Evolutionary conservation across 2,329 filamentous ascomycete species (phyloP), one percentile per base, ranked within the genome.

Genomic region (Trichoderma guizhouense): DNA sequence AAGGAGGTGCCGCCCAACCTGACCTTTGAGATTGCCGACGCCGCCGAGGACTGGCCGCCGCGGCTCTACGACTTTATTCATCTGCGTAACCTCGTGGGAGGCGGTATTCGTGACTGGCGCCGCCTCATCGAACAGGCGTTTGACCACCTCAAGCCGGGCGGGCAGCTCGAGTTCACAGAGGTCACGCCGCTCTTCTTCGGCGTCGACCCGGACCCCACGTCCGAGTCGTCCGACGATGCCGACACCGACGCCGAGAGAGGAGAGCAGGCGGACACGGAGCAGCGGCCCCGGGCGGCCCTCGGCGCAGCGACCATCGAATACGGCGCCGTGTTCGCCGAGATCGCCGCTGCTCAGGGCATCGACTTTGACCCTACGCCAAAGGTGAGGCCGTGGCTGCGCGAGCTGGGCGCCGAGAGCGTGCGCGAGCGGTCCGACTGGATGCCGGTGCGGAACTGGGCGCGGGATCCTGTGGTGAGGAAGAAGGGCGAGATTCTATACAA

Each of bases 11-110:
- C 89, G 7, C 83, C 87, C 21, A 91, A 91, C 74, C 84, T 90
- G 26, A 83, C 82, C 5, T 91, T 90, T 76, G 81, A 87, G 71
- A 84, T 91, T 51, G 87, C 87, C 76, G 88, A 91, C 76, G 83
- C 86, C 34, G 86, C 88, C 73, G 82, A 87, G 32, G 81, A 78
- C 5, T 85, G 83, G 84, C 78, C 77, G 4, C 76, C 76, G 7
- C 73, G 75, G 1, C 75, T 76, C 3, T 80, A 79, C 69, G 84
- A 85, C 75, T 83, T 85, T 61, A 78, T 85, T 26, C 83, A 85
- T 74, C 79, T 82, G 71, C 82, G 84, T 53, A 81, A 83, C 74
- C 74, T 83, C n/a, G 78, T 84, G 7, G 82, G 82, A 9, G 84
- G 82, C 0, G 86, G 86, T 61, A 77, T 85, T n/a, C 78, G 78